Conservation (phyloP, 2,329 filamentous ascomycete genomes). For the Monosporascus sp. region DNA sequence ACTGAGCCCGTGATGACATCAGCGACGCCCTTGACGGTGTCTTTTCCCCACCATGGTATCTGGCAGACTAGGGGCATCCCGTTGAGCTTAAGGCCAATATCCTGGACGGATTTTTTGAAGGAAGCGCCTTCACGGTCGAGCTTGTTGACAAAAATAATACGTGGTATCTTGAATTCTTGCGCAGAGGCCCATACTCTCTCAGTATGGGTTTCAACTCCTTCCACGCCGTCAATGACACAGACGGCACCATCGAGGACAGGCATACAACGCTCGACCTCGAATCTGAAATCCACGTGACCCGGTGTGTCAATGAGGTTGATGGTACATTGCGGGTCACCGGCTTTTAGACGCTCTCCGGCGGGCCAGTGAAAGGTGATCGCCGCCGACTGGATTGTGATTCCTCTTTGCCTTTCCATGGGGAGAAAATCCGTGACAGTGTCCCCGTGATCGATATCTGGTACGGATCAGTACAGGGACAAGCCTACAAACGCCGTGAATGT, state of each 20-base stretch:
- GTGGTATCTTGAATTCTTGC: constrained; percentile 76
- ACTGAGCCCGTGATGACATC: constrained; percentile 74
- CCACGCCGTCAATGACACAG: constrained; percentile 89
- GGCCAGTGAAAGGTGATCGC: constrained; percentile 96
- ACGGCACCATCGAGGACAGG: constrained; percentile 84
- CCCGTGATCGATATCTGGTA: constrained; percentile 81
- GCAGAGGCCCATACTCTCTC: constrained; percentile 95
- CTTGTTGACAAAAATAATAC: constrained; percentile 79
- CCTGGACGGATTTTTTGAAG: constrained; percentile 79
- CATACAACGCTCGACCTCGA: constrained; percentile 88
- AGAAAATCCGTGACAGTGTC: constrained; percentile 97
- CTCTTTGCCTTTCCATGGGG: constrained; percentile 82
- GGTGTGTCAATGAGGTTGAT: constrained; percentile 95
- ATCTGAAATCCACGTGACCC: constrained; percentile 94
- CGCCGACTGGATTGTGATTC: constrained; percentile 96
- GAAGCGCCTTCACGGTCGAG: constrained; percentile 76
- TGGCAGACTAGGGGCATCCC: constrained; percentile 90
- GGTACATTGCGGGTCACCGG: constrained; percentile 32
- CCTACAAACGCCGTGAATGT: background rate
- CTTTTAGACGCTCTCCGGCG: constrained; percentile 29
- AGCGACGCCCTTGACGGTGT: constrained; percentile 74
- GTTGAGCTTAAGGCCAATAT: constrained; percentile 72
- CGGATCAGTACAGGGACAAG: background rate
- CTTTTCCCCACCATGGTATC: constrained; percentile 88
- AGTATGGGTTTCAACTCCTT: constrained; percentile 93